Evolutionary conservation across 2,329 filamentous ascomycete species (phyloP).

Genomic region (Fusarium humuli): DNA sequence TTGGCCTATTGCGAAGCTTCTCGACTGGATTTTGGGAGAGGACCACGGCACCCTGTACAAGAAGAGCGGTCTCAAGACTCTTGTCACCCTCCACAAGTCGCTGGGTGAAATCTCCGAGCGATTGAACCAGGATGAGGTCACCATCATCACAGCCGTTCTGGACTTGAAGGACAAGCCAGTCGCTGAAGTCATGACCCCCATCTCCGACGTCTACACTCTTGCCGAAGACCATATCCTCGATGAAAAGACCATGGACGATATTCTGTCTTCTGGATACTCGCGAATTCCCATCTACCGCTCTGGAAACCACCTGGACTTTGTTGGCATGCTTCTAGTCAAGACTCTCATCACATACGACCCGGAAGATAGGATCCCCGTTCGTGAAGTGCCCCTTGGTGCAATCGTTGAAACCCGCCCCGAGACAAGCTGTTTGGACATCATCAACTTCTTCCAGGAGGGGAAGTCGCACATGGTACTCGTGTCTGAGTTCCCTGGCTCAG

Average conservation of each 20-base stretch:
- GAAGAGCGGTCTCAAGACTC: slow-evolving; percentile 95
- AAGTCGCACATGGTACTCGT: slow-evolving; percentile 99
- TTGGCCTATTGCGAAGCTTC: slow-evolving; percentile 94
- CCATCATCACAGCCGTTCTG: slow-evolving; percentile 96
- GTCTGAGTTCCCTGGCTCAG: slow-evolving; percentile 88
- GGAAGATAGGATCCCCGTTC: slow-evolving; percentile 86
- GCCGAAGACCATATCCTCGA: slow-evolving; percentile 94
- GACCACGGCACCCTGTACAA: slow-evolving; percentile 98
- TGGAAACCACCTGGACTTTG: slow-evolving; percentile 86
- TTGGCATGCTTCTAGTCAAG: slow-evolving; percentile 98
- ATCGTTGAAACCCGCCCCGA: slow-evolving; percentile 94
- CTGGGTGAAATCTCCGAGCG: slow-evolving; percentile 88
- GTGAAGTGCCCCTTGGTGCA: slow-evolving; percentile 92
- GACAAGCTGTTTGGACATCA: slow-evolving; percentile 96
- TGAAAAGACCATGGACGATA: slow-evolving; percentile 92
- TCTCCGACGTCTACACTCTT: slow-evolving; percentile 97
- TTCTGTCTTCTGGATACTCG: slow-evolving; percentile 93
- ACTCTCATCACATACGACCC: slow-evolving; percentile 99
- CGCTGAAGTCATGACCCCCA: slow-evolving; percentile 97
- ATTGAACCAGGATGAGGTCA: slow-evolving; percentile 96
- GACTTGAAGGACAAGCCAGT: slow-evolving; percentile 97
- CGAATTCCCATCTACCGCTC: slow-evolving; percentile 93
- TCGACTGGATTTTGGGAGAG: slow-evolving; percentile 92
- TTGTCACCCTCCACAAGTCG: slow-evolving; percentile 94
- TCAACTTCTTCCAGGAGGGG: slow-evolving; percentile 99